Evolutionary conservation across 352 stramenopile genomes (phyloP).

Genomic region (Globisporangium megalacanthum): DNA sequence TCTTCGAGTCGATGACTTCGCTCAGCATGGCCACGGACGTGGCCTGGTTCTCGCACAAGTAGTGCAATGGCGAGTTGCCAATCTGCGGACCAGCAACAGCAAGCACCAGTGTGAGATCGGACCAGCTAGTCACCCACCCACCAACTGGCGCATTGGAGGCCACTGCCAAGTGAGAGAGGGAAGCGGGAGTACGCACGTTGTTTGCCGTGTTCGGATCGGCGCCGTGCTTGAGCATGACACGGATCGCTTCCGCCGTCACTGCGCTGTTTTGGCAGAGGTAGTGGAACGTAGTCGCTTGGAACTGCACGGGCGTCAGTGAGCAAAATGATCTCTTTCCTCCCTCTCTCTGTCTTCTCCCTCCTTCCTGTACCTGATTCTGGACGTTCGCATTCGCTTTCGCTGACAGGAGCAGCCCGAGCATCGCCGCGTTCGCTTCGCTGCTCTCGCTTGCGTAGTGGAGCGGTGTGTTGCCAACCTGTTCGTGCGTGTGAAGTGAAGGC

Average conservation of each 20-base stretch:
- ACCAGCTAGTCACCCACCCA: no score
- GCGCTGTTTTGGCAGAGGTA: conserved; percentile 64
- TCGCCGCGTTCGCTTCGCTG: conserved; percentile 21
- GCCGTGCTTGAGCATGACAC: conserved; percentile 41
- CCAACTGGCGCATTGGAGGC: background rate
- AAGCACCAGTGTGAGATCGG: background rate
- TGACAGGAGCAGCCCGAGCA: conserved; percentile 36
- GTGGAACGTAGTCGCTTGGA: conserved; percentile 68
- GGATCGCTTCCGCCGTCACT: conserved; percentile 36
- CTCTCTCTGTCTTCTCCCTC: background rate
- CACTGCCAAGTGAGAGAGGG: background rate
- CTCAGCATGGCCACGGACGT: conserved; percentile 55
- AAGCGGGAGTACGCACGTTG: conserved; percentile 34
- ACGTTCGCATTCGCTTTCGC: conserved; percentile 44
- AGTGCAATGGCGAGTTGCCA: conserved; percentile 68
- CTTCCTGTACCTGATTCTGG: conserved; percentile 50
- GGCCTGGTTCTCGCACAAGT: conserved; percentile 60
- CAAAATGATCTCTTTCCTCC: background rate
- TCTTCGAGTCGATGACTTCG: conserved; percentile 49
- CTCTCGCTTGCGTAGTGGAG: conserved; percentile 68
- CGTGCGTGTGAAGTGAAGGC: background rate
- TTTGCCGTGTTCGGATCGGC: conserved; percentile 71
- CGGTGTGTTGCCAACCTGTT: conserved; percentile 54
- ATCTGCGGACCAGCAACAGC: conserved; percentile 37
- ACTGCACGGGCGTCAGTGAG: conserved; percentile 25